Evolutionary conservation across 495 filamentous ascomycete species (phyloP).

Genomic region (Evernia prunastri): DNA sequence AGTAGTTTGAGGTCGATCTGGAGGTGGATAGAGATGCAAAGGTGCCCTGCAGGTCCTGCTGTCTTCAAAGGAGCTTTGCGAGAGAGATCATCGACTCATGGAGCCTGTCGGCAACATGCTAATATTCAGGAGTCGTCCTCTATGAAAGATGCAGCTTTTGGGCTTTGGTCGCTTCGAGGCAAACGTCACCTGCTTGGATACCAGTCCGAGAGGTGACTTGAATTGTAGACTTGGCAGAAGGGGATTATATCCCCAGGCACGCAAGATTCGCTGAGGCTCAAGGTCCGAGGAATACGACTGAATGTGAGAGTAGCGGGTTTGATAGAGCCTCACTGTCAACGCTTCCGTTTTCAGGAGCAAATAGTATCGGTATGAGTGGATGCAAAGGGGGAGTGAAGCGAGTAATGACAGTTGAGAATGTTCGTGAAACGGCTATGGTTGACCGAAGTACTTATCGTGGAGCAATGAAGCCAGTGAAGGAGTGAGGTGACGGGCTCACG

Average conservation of each 20-base stretch:
- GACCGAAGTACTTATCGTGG: too few relatives aligned
- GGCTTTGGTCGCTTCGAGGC: neutral
- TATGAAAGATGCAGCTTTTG: neutral
- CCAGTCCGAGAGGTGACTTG: neutral
- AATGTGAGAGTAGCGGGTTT: neutral
- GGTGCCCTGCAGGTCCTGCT: constrained; percentile 86
- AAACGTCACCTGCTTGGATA: neutral
- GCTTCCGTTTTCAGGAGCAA: neutral
- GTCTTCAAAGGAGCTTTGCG: constrained; percentile 69
- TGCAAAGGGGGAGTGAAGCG: neutral
- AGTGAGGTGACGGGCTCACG: neutral
- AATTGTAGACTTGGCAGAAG: neutral
- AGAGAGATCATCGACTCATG: neutral
- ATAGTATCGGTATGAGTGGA: neutral
- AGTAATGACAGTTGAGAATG: neutral
- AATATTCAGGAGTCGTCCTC: neutral
- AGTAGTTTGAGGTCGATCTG: neutral
- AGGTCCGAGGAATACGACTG: too few relatives aligned
- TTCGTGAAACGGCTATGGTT: too few relatives aligned
- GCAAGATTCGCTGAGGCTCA: neutral
- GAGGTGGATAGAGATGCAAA: constrained; percentile 38
- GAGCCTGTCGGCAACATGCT: neutral
- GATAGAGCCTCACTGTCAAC: neutral
- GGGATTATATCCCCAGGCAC: neutral
- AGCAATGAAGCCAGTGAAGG: neutral